Evolutionary conservation across 306 rosid species (phyloP).

Genomic region (Cucurbita ficifolia): DNA sequence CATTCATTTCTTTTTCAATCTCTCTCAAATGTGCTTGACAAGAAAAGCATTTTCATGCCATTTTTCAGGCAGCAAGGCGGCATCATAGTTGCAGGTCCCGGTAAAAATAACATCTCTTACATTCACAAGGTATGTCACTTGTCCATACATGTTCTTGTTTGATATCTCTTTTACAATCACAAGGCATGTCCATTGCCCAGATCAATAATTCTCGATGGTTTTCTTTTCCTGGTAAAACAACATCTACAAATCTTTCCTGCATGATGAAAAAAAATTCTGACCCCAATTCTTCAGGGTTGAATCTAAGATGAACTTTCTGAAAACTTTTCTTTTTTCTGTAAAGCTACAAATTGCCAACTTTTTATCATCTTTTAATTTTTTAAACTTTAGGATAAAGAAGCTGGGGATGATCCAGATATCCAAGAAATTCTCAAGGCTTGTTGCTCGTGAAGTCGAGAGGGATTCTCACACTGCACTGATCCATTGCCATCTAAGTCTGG

Average conservation of each 20-base stretch:
- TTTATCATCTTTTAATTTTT: not conserved
- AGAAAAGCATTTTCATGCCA: not conserved
- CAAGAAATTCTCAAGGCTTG: constrained; percentile 62
- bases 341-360: not conserved
- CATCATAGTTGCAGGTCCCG: constrained; percentile 86
- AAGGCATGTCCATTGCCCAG: not conserved
- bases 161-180: not conserved
- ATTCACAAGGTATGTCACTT: constrained; percentile 48
- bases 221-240: not conserved
- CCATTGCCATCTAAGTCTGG: not conserved
- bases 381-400: constrained; percentile 63
- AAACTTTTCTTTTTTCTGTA: not conserved
- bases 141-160: not conserved
- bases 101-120: constrained; percentile 60
- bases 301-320: not conserved
- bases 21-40: not conserved
- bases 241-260: not conserved
- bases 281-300: not conserved
- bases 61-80: constrained; percentile 88
- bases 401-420: constrained; percentile 86
- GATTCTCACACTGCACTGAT: not conserved
- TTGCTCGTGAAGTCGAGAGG: constrained; percentile 16
- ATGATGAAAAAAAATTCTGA: not conserved
- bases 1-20: not conserved
- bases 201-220: not conserved